Percentiles rank a stretch among this genome's conserved stretches.
Evolutionary conservation across 164 flowering plant genomes (phyloP).

Genomic region (Tetracentron sinense): DNA sequence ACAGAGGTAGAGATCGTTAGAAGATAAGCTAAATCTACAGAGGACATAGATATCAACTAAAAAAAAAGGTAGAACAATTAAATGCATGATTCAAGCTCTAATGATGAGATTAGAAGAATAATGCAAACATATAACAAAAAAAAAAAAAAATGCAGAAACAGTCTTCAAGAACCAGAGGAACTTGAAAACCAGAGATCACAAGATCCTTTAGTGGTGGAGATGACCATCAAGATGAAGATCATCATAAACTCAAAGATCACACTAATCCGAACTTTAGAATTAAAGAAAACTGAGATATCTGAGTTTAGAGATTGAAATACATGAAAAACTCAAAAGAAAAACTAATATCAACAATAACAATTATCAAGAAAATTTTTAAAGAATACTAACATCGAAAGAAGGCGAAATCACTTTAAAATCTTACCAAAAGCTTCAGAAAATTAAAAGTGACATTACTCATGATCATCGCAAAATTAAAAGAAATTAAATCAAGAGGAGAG

Average conservation of each 20-base stretch:
- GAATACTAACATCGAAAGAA: too few species aligned
- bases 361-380: background rate
- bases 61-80: background rate
- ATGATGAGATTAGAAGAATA: too few species aligned
- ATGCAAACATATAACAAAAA: too few species aligned
- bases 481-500: background rate
- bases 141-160: background rate
- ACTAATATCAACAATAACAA: background rate
- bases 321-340: background rate
- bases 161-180: background rate
- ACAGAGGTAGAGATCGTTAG: conserved; percentile 4
- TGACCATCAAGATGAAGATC: too few species aligned
- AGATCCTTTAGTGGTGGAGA: background rate
- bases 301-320: background rate
- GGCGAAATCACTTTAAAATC: too few species aligned
- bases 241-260: too few species aligned
- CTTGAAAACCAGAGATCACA: background rate
- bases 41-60: background rate
- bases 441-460: too few species aligned
- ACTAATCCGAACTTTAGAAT: too few species aligned
- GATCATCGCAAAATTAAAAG: too few species aligned
- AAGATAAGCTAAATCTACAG: background rate
- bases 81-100: too few species aligned
- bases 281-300: background rate
- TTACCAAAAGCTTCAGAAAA: too few species aligned